These are phyloP conservation scores for Cyberlindnera xishuangbannaensis DNA, from an alignment of 805 yeast species.

Conservation along the genomic window DNA sequence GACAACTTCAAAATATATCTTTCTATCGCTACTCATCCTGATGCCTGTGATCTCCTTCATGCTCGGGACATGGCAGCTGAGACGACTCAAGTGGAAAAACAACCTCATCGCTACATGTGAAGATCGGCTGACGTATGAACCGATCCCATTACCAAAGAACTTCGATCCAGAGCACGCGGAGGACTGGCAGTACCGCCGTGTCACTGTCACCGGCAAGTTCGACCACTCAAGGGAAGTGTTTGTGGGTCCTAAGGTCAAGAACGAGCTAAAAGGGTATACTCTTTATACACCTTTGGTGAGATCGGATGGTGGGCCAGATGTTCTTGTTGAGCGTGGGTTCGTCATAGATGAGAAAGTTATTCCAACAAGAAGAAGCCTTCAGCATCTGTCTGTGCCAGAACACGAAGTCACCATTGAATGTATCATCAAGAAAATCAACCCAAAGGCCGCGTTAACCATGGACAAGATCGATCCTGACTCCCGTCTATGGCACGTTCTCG, in stretches of 20 bases:
- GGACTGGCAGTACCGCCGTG: slow-evolving; percentile 78
- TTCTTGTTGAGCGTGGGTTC: slow-evolving; percentile 92
- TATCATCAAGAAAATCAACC: slow-evolving; percentile 62
- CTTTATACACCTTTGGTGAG: slow-evolving; percentile 80
- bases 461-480: slow-evolving; percentile 64
- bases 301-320: slow-evolving; percentile 65
- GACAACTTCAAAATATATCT: slow-evolving; percentile 26
- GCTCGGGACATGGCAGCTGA: slow-evolving; percentile 90
- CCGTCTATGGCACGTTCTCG: slow-evolving; percentile 72
- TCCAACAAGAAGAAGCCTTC: slow-evolving; percentile 54
- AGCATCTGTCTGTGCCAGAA: slow-evolving; percentile 63
- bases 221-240: slow-evolving; percentile 83
- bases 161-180: slow-evolving; percentile 58
- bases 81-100: slow-evolving; percentile 83
- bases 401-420: slow-evolving; percentile 64
- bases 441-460: slow-evolving; percentile 59
- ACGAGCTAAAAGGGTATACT: slow-evolving; percentile 70
- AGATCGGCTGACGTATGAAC: slow-evolving; percentile 67
- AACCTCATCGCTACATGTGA: slow-evolving; percentile 78
- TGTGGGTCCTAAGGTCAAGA: slow-evolving; percentile 81
- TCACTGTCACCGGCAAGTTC: slow-evolving; percentile 69
- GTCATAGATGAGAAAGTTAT: slow-evolving; percentile 57
- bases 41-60: slow-evolving; percentile 87
- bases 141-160: slow-evolving; percentile 66
- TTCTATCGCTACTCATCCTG: slow-evolving; percentile 40